Evolutionary conservation across 192 early-diverging fungal species (phyloP).

Genomic region (Coemansia guatemalensis): DNA sequence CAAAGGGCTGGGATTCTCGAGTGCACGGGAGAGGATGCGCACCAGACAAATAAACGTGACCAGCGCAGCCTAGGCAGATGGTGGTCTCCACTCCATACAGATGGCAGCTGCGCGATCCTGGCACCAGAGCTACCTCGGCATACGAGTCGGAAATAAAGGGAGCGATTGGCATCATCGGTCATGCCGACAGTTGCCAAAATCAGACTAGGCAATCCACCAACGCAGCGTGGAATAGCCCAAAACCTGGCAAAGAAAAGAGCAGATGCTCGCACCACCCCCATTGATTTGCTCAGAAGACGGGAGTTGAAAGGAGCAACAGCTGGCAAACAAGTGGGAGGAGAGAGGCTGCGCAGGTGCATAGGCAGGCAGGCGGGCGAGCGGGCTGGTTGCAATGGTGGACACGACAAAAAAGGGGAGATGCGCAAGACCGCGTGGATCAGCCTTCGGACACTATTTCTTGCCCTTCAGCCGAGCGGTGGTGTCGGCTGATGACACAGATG

Average conservation of each 20-base stretch:
- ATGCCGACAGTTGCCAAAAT: background rate
- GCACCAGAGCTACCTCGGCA: background rate
- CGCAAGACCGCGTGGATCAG: background rate
- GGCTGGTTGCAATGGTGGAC: background rate
- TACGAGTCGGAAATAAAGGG: background rate
- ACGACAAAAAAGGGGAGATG: background rate
- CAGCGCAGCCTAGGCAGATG: background rate
- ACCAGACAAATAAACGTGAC: slow-evolving; percentile 5
- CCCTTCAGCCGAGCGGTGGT: background rate
- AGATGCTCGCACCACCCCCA: background rate
- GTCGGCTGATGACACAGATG: background rate
- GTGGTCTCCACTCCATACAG: background rate
- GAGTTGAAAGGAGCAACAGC: background rate
- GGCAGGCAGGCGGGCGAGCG: too few species aligned
- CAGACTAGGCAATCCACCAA: background rate
- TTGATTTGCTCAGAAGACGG: background rate
- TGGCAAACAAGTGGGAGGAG: background rate
- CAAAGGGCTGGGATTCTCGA: slow-evolving; percentile 12
- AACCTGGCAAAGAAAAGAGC: background rate
- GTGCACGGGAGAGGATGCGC: background rate
- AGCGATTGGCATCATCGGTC: background rate
- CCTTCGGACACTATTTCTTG: background rate
- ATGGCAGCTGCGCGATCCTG: background rate
- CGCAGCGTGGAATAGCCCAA: background rate
- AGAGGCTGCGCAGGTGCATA: background rate